Conservation (phyloP, 805 yeast species). For the Candida germanica region DNA sequence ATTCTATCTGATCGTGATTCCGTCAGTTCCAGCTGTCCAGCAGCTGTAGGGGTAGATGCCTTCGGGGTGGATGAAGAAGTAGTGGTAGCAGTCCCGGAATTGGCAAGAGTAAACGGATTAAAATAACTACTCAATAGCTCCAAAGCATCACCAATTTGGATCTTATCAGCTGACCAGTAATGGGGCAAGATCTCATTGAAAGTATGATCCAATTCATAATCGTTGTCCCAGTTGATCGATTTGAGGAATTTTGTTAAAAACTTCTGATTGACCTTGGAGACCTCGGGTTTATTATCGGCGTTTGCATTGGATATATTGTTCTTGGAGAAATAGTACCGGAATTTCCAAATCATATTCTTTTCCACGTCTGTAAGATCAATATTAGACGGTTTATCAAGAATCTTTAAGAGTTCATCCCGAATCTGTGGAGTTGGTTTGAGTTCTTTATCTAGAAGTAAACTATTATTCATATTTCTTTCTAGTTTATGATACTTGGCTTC, state of each 20-base stretch:
- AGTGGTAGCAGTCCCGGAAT: constrained; percentile 4
- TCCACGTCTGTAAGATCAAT: constrained; percentile 78
- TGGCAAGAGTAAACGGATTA: constrained; percentile 40
- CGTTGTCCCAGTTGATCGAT: constrained; percentile 86
- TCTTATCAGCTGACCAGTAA: constrained; percentile 61
- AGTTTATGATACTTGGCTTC: constrained; percentile 82
- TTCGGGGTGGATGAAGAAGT: not conserved
- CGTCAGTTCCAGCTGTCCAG: constrained; percentile 9
- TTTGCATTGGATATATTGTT: constrained; percentile 17
- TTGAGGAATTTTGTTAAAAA: constrained; percentile 76
- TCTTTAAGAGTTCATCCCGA: constrained; percentile 67
- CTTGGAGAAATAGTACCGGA: constrained; percentile 63
- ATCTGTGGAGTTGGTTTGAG: constrained; percentile 83
- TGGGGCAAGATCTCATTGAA: constrained; percentile 60
- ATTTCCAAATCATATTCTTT: constrained; percentile 86
- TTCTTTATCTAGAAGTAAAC: constrained; percentile 75
- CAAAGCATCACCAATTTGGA: constrained; percentile 79
- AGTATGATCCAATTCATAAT: constrained; percentile 74
- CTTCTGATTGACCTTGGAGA: constrained; percentile 41
- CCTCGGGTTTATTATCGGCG: constrained; percentile 10
- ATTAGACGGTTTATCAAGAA: constrained; percentile 77
- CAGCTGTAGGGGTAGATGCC: not conserved
- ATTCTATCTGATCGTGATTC: constrained; percentile 31
- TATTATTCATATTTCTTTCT: constrained; percentile 74
- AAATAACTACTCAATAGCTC: constrained; percentile 82